phyloP scores from a whole-genome alignment of 1,284 basidiomycete genomes.

The Schizophyllum commune region DNA sequence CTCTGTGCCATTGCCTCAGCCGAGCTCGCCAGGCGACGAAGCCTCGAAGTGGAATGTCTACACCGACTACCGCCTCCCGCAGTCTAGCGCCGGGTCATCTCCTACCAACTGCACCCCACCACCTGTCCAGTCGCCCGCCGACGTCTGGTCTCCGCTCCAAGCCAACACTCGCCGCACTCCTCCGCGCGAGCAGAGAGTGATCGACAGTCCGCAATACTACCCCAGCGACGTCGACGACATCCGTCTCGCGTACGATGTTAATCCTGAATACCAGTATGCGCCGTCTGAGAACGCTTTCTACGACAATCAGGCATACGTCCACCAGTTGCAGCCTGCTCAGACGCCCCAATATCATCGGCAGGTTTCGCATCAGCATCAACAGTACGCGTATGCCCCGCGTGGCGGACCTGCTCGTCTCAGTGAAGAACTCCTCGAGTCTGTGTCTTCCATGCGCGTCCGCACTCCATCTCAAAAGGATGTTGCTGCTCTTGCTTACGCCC shows the following conservation, averaged over 20 bases:
- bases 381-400: neutral
- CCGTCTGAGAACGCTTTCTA: neutral
- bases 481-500: neutral
- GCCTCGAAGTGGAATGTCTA: too few species aligned
- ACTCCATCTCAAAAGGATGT: neutral
- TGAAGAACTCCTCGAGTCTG: neutral
- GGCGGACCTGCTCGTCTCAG: neutral
- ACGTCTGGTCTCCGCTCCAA: neutral
- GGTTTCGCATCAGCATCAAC: neutral
- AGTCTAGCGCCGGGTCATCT: too few species aligned
- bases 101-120: neutral
- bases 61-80: too few species aligned
- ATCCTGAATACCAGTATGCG: neutral
- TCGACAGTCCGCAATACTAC: neutral
- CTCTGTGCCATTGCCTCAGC: too few species aligned
- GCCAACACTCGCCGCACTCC: neutral
- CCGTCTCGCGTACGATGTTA: neutral
- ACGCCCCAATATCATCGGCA: neutral
- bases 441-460: neutral
- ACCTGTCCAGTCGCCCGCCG: neutral
- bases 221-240: neutral
- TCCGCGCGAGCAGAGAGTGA: neutral
- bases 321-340: neutral
- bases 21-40: too few species aligned
- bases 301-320: too few species aligned